Evolutionary conservation across 371 early-diverging fungal genomes (phyloP).

Genomic region (Mortierella sp.): DNA sequence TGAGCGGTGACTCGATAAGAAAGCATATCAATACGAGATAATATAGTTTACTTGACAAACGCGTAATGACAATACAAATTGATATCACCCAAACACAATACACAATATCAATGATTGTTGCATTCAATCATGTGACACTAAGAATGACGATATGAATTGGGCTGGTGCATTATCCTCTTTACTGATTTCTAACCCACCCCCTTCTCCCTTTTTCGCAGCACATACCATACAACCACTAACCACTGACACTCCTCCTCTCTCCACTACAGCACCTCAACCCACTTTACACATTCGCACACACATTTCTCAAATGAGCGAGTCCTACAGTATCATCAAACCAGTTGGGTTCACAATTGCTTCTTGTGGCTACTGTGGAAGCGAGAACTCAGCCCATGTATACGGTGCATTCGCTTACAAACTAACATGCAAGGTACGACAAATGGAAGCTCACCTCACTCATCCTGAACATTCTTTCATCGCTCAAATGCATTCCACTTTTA

Average conservation of each 20-base stretch:
- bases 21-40: background rate
- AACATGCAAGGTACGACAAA: conserved; percentile 40
- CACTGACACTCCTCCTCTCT: conserved; percentile 1
- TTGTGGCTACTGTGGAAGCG: conserved; percentile 47
- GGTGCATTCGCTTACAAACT: conserved; percentile 48
- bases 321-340: conserved; percentile 52
- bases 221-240: background rate
- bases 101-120: too few species aligned
- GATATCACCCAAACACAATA: too few species aligned
- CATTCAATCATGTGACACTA: too few species aligned
- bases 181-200: background rate
- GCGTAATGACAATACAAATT: background rate
- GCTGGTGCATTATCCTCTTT: background rate
- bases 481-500: background rate
- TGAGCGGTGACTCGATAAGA: background rate
- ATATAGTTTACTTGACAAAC: too few species aligned
- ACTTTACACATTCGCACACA: background rate
- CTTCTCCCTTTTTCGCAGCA: background rate
- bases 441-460: background rate
- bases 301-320: conserved; percentile 30
- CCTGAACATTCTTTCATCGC: background rate
- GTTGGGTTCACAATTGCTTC: conserved; percentile 52
- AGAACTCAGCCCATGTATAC: conserved; percentile 46
- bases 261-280: background rate
- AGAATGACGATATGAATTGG: background rate